These are phyloP conservation scores for Eimeria tenella DNA, from an alignment of 169 alveolate genomes.

Conservation along the genomic window DNA sequence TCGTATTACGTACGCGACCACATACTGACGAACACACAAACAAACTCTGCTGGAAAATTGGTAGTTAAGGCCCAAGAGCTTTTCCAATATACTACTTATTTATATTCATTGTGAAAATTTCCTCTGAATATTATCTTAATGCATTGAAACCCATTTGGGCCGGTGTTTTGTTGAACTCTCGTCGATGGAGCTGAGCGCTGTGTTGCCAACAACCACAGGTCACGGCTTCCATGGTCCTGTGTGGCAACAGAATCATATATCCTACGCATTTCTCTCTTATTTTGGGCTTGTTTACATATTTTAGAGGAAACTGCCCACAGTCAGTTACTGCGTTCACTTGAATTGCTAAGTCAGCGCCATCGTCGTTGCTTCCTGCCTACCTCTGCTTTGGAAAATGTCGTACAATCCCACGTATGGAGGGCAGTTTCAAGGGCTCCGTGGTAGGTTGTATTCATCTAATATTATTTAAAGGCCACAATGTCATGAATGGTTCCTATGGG, in stretches of 20 bases:
- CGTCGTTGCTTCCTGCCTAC: neutral
- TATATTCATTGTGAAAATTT: neutral
- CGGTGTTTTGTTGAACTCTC: neutral
- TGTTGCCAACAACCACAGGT: conserved; percentile 12
- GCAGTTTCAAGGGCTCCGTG: conserved; percentile 67
- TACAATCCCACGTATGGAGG: conserved; percentile 77
- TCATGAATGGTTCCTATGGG: neutral
- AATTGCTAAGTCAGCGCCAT: neutral
- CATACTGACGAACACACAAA: too few relatives aligned
- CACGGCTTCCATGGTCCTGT: neutral
- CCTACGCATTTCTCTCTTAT: neutral
- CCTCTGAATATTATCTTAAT: neutral
- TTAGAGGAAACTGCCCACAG: neutral
- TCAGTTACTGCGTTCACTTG: too few relatives aligned
- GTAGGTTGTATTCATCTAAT: neutral
- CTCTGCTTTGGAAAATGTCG: conserved; percentile 46
- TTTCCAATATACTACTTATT: neutral
- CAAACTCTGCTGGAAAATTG: too few relatives aligned
- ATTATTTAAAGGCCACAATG: neutral
- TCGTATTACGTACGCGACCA: neutral
- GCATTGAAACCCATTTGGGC: neutral
- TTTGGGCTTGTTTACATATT: neutral
- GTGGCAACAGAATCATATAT: neutral
- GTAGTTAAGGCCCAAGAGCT: too few relatives aligned
- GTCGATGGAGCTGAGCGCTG: neutral